Percentiles rank a stretch among this genome's conserved stretches.
Conservation (phyloP, 1,284 basidiomycete genomes). For the Sanghuangporus sanghuang region DNA sequence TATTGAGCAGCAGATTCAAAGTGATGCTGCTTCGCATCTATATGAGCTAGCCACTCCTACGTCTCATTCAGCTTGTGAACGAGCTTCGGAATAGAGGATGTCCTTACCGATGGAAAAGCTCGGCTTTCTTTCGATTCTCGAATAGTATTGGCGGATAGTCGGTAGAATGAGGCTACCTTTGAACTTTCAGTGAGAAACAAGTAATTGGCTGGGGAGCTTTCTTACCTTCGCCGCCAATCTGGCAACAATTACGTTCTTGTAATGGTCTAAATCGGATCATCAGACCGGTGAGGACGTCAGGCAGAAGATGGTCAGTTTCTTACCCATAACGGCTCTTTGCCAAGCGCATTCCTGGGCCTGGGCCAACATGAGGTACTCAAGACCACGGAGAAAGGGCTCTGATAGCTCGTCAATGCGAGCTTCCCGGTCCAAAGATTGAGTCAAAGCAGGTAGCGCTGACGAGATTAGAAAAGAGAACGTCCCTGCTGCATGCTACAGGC, state of each 20-base stretch:
- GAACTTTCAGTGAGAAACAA: neutral
- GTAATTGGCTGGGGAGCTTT: neutral
- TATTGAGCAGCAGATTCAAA: constrained; percentile 90
- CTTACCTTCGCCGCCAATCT: constrained; percentile 75
- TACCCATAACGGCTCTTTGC: constrained; percentile 88
- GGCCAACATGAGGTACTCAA: constrained; percentile 82
- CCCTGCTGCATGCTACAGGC: constrained; percentile 62
- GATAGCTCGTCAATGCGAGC: constrained; percentile 62
- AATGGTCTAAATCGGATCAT: constrained; percentile 42
- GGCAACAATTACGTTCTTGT: constrained; percentile 84
- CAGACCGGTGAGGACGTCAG: neutral
- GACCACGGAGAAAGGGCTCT: constrained; percentile 51
- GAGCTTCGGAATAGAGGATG: neutral
- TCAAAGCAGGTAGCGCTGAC: constrained; percentile 52
- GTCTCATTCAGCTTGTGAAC: neutral
- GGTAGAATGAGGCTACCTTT: constrained; percentile 71
- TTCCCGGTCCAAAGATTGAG: constrained; percentile 46
- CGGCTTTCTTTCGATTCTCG: constrained; percentile 38
- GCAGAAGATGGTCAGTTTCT: constrained; percentile 6
- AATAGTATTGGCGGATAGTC: constrained; percentile 46
- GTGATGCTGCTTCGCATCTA: constrained; percentile 81
- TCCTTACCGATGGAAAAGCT: constrained; percentile 49
- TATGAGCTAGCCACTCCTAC: constrained; percentile 79
- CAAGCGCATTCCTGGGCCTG: constrained; percentile 97
- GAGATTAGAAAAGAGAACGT: constrained; percentile 61